Conservation (phyloP, 495 filamentous ascomycete species). For the Daldinia caldariorum region DNA sequence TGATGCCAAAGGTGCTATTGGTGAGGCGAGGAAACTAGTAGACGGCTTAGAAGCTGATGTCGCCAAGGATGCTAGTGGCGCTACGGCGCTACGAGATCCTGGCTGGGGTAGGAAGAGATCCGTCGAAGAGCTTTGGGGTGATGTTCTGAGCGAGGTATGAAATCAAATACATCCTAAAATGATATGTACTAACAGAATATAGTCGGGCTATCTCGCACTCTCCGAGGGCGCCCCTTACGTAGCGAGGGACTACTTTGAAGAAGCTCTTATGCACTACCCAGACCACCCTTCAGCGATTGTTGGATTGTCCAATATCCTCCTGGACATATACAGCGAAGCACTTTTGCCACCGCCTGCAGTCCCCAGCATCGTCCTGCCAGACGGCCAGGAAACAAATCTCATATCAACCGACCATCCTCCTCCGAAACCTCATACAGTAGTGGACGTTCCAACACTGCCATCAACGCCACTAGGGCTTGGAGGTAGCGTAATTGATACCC, state of each 20-base stretch:
- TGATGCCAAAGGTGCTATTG: conserved; percentile 79
- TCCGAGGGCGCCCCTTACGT: conserved; percentile 69
- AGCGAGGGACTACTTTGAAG: conserved; percentile 79
- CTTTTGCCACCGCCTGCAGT: conserved; percentile 60
- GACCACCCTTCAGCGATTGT: conserved; percentile 85
- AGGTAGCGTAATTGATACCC: conserved; percentile 8
- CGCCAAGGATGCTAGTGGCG: conserved; percentile 59
- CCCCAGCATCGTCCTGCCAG: conserved; percentile 41
- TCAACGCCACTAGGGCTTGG: conserved; percentile 56
- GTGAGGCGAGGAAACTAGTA: conserved; percentile 80
- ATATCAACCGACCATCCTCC: conserved; percentile 27
- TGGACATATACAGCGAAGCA: conserved; percentile 82
- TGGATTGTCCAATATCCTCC: conserved; percentile 80
- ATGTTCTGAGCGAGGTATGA: conserved; percentile 77
- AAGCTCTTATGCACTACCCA: conserved; percentile 74
- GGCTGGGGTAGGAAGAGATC: conserved; percentile 80
- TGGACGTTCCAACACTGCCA: conserved; percentile 42
- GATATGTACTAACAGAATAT: conserved; percentile 49
- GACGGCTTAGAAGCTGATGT: conserved; percentile 64
- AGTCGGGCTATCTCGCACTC: conserved; percentile 75
- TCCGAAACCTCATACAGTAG: conserved; percentile 3
- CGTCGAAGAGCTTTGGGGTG: conserved; percentile 81
- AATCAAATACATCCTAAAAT: not conserved
- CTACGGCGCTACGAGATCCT: conserved; percentile 62
- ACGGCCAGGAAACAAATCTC: conserved; percentile 24